Base-by-base conservation (phyloP, 1,284 basidiomycete genomes). In the Sutorius eximius region DNA sequence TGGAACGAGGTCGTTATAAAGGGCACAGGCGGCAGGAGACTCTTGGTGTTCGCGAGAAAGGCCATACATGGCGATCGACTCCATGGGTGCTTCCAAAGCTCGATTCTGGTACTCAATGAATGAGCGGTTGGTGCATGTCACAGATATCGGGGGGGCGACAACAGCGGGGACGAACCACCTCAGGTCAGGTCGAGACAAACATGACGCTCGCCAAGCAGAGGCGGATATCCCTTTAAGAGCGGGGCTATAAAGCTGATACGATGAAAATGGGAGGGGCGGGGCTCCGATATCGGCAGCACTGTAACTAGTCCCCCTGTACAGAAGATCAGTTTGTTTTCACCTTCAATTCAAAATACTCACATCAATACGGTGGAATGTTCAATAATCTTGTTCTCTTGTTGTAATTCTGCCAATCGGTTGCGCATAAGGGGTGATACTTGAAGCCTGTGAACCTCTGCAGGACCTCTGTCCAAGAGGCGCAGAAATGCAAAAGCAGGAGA, bases 31-130 rank as follows among this genome's bases (percentile, higher is more conserved):
- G 11, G 71, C 62, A n/a, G 79, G 75, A 16, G 83, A 85, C 57
- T 95, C 86, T 57, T 79, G 78, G 48, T 89, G 73, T 44, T 82
- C 77, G 10, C 82, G 80, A 2, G 95, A 85, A 20, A 96, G 71
- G n/a, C 97, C 97, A 70, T 93, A 98, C 24, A 99, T 71, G 5
- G 87, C 86, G 27, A 90, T 72, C 4, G 87, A 83, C 68, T 94
- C 87, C 41, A 87, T 61, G 10, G 90, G 86, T 7, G 81, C 85
- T 29, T 89, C 87, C 15, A 82, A 61, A 16, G 85, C 58, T 29
- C 80, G 79, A 11, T 80, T 73, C 70, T 92, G 86, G 36, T 78
- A 77, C 67, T 96, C 90, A 43, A 91, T 71, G 74, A 93, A 97
- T 5, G 86, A 83, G 44, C 93, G 85, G 66, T 94, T 84, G 41